Base-by-base conservation (phyloP, 768 basidiomycete species). In the Harrya chromipes region DNA sequence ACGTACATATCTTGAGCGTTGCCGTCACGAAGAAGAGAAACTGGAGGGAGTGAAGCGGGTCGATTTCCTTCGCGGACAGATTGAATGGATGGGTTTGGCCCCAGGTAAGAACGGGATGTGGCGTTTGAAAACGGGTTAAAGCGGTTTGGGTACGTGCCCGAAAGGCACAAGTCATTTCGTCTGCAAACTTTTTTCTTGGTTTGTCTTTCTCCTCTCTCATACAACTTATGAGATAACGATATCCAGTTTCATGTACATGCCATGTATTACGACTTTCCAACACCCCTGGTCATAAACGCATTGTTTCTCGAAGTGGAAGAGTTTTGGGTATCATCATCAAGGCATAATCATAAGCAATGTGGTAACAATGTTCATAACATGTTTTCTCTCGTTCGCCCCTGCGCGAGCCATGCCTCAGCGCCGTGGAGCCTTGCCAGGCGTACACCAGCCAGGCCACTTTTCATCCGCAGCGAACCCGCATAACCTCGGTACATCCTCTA, bases 61-160 rank as follows among this genome's bases (percentile, higher is more conserved):
- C 5, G 85, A 87, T 67, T 87, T 75, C 56, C 65, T 87, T 66
- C 79, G 79, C 13, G 74, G 72, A 31, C 75, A 74, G 51, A 64
- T 69, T 40, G 59, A 79, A 9, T 77, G 85, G 63, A 68, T 75
- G 47, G 85, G 85, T 7, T 64, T 87, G 49, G 64, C 63, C 41
- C 74, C 76, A 45, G 76, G 76, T 2, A 76, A 71, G 57, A 74
- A 78, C 29, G 84, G 85, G 8, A 72, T 80, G 66, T 86, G 83
- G 81, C 80, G 84, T 66, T 74, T 87, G 61, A 84, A 79, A 66
- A 76, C 80, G 34, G 70, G 65, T 17, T 60, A 45, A 23, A 69
- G 50, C 39, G 62, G 17, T 1, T 36, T 44, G 13, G 0, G 40
- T 36, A 20, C n/a, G n/a, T 20, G 24, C 21, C 21, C 24, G 40